Percentiles rank a stretch among this genome's conserved stretches.
phyloP scores from a whole-genome alignment of 108 stramenopile genomes.

The Pseudonitzschia multiseries region DNA sequence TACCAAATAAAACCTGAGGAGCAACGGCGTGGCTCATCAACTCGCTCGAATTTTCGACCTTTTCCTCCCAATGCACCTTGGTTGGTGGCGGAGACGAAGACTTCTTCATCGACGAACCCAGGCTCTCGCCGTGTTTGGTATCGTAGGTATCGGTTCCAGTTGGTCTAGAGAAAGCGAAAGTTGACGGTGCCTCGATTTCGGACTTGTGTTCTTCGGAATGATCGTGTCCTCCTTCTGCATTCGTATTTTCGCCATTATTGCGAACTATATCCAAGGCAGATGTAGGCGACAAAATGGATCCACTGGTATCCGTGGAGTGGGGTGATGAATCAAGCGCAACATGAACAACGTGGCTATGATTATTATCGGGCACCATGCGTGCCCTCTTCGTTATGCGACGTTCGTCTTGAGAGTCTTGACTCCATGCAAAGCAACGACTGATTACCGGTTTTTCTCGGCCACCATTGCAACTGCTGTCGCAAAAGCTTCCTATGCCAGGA shows the following conservation, averaged over 20 bases:
- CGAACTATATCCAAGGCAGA: background rate
- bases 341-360: background rate
- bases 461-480: background rate
- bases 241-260: background rate
- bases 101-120: background rate
- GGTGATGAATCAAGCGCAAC: background rate
- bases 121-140: background rate
- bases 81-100: background rate
- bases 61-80: constrained; percentile 21
- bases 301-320: background rate
- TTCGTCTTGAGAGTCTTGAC: constrained; percentile 19
- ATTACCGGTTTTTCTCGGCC: constrained; percentile 4
- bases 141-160: background rate
- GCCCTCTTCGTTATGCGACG: constrained; percentile 17
- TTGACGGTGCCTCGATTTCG: background rate
- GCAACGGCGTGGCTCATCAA: constrained; percentile 1
- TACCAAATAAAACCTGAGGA: background rate
- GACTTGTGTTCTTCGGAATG: background rate
- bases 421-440: constrained; percentile 18
- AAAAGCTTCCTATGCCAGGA: constrained; percentile 1
- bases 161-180: no score
- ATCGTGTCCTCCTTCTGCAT: background rate
- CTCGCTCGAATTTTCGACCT: constrained; percentile 9
- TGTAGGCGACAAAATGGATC: background rate
- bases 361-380: background rate